Base-by-base conservation (phyloP, 805 yeast species). In the Yarrowia bubula region DNA sequence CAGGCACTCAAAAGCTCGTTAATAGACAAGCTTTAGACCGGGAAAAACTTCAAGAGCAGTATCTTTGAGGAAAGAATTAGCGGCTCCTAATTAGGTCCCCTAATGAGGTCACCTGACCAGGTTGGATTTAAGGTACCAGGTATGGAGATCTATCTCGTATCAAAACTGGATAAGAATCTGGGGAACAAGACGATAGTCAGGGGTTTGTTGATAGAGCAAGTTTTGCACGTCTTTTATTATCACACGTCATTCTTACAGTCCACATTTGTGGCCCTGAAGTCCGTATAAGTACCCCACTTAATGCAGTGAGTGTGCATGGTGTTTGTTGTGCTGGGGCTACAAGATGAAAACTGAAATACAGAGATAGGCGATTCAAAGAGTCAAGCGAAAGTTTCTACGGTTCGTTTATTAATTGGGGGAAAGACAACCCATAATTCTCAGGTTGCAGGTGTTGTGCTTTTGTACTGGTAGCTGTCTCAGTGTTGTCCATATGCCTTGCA, bases 41-140 rank as follows among this genome's bases (percentile, higher is more conserved):
- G n/a, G 47, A 11, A 9, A 17, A 33, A 48, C 53, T 48, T 48
- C 53, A 48, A 33, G 53, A 48, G 53, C 53, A 33, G 53, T 5
- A 4, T 8, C 22, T 10, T 10, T n/a, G 53, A 11, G 53, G 53
- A 48, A 48, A 48, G 53, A 32, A 15, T 48, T 48, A 15, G 38
- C 51, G 51, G 10, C 10, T 17, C 17, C n/a, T n/a, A n/a, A n/a
- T n/a, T n/a, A n/a, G n/a, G n/a, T n/a, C n/a, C n/a, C 14, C 9
- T n/a, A 15, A 18, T 0, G 4, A 41, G 28, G 50, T 44, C 50
- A 44, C 35, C 18, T 44, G 50, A 44, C 47, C 44, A 10, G 18
- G 15, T 8, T 28, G 10, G 50, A 17, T 7, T 22, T 44, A 44
- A 28, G 18, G 50, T 44, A 15, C 28, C 33, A 28, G 18, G 50